phyloP scores from a whole-genome alignment of 2,329 filamentous ascomycete genomes.

The Cryphonectria nitschkei region DNA sequence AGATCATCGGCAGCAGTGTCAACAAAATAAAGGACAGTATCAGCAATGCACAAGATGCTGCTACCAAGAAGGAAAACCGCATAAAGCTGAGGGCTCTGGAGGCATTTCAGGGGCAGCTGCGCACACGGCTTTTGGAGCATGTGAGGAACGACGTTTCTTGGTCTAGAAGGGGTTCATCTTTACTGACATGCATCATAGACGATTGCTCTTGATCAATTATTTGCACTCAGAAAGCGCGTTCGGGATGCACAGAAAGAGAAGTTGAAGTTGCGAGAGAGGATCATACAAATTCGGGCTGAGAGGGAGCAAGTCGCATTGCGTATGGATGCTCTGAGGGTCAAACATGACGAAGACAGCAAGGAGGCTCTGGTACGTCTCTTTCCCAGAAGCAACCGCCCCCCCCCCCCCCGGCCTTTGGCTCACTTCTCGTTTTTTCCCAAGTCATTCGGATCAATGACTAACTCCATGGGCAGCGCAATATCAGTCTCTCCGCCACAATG shows the following conservation, averaged over 20 bases:
- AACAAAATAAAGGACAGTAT: constrained; percentile 50
- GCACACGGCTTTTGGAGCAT: constrained; percentile 60
- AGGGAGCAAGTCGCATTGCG: constrained; percentile 64
- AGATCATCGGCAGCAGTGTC: constrained; percentile 58
- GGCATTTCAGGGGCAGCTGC: constrained; percentile 61
- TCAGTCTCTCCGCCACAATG: constrained; percentile 61
- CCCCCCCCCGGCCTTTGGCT: not conserved
- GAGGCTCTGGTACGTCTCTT: constrained; percentile 51
- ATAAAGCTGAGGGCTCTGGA: constrained; percentile 61
- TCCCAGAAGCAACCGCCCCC: too few relatives aligned
- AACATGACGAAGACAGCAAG: constrained; percentile 59
- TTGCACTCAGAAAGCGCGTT: constrained; percentile 61
- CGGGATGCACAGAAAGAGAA: constrained; percentile 61
- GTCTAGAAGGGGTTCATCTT: not conserved
- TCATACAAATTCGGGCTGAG: constrained; percentile 62
- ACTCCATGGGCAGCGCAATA: constrained; percentile 43
- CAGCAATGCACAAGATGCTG: constrained; percentile 47
- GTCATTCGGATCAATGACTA: constrained; percentile 5
- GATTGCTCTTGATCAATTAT: constrained; percentile 62
- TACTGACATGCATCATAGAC: constrained; percentile 43
- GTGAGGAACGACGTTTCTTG: constrained; percentile 44
- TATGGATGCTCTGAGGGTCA: constrained; percentile 65
- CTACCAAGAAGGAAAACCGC: constrained; percentile 56
- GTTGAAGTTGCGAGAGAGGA: constrained; percentile 59
- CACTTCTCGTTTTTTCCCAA: not conserved